phyloP scores from a whole-genome alignment of 2,329 filamentous ascomycete species.

The Fusarium sp. region DNA sequence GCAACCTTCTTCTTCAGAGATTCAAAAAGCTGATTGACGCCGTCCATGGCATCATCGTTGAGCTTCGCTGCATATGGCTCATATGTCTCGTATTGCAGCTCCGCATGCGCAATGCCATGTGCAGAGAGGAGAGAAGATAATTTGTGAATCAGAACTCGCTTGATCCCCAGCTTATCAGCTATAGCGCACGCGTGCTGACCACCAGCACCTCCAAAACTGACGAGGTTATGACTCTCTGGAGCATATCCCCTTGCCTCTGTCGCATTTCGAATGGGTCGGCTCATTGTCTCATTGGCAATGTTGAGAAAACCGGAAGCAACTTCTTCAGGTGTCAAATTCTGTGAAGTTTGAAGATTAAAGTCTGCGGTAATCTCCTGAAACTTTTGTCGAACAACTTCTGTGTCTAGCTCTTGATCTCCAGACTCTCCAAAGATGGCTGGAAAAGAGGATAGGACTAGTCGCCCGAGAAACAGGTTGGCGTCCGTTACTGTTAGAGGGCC shows the following conservation, averaged over 20 bases:
- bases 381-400: constrained; percentile 50
- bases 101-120: constrained; percentile 57
- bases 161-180: constrained; percentile 55
- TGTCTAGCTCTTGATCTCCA: constrained; percentile 66
- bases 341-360: constrained; percentile 54
- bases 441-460: constrained; percentile 69
- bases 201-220: constrained; percentile 76
- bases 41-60: constrained; percentile 3
- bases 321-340: constrained; percentile 50
- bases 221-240: constrained; percentile 49
- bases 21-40: constrained; percentile 40
- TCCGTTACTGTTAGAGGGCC: constrained; percentile 80
- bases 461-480: constrained; percentile 75
- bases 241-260: constrained; percentile 67
- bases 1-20: constrained; percentile 49
- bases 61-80: constrained; percentile 48
- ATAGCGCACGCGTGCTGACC: constrained; percentile 66
- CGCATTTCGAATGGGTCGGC: constrained; percentile 78
- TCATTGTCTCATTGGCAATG: constrained; percentile 83
- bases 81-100: constrained; percentile 53
- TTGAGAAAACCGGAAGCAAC: constrained; percentile 78
- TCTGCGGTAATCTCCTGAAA: constrained; percentile 55
- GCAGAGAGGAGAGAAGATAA: constrained; percentile 57
- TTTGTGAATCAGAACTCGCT: constrained; percentile 56
- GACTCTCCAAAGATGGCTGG: constrained; percentile 78